phyloP scores from a whole-genome alignment of 257 asterid species.

The Solanum lignicaule region DNA sequence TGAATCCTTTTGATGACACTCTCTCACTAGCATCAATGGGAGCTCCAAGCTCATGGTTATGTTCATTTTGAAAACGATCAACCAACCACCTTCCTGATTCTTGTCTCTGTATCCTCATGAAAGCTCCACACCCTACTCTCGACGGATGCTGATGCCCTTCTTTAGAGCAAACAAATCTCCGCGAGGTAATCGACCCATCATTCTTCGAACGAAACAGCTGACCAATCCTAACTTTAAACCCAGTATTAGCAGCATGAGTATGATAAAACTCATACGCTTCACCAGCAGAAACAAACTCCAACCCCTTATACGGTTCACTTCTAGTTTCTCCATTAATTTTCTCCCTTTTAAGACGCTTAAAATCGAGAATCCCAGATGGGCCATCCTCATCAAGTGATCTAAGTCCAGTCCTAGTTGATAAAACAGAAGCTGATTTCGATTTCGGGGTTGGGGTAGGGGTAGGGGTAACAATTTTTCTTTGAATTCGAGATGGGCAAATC shows the following conservation, averaged over 20 bases:
- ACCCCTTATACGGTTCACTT: constrained; percentile 59
- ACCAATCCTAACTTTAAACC: constrained; percentile 81
- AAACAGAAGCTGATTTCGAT: constrained; percentile 34
- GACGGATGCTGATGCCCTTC: constrained; percentile 98
- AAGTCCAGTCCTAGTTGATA: constrained; percentile 81
- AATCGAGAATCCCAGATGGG: constrained; percentile 42
- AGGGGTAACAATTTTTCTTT: constrained; percentile 40
- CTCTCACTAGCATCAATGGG: constrained; percentile 33
- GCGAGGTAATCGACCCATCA: constrained; percentile 90
- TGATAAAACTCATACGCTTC: constrained; percentile 81
- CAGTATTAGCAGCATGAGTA: constrained; percentile 50
- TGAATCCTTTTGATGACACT: constrained; percentile 33
- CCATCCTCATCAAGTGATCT: constrained; percentile 77
- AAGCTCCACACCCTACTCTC: constrained; percentile 97
- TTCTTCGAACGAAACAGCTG: constrained; percentile 86
- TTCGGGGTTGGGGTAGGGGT: constrained; percentile 28
- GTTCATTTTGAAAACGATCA: constrained; percentile 81
- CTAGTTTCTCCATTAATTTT: constrained; percentile 33
- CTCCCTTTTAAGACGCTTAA: constrained; percentile 65
- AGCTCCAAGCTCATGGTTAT: constrained; percentile 55
- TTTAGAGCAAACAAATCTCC: constrained; percentile 94
- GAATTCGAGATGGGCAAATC: constrained; percentile 48
- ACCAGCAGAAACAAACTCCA: constrained; percentile 59
- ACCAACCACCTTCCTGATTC: constrained; percentile 78
- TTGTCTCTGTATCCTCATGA: constrained; percentile 91